A percentile compares a stretch with the other conserved stretches of the same genome.
These are phyloP conservation scores for Pseudozyma thailandica DNA, from an alignment of 1,284 basidiomycete species.

Conservation along the genomic window DNA sequence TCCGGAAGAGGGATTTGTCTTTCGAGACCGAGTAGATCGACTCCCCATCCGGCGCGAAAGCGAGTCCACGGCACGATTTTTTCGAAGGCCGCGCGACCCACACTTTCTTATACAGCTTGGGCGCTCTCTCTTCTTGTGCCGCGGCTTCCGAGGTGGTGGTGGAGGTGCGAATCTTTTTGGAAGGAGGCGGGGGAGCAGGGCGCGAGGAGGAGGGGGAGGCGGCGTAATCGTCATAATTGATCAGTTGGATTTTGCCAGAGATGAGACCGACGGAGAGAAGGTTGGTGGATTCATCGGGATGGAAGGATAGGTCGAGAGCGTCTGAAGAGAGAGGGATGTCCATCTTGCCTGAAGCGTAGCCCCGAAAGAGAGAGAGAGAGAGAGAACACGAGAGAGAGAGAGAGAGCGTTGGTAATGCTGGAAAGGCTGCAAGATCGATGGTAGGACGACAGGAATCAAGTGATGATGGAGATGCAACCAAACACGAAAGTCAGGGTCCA, in stretches of 20 bases:
- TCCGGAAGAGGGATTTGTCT: slow-evolving; percentile 75
- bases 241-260: slow-evolving; percentile 83
- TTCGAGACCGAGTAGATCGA: slow-evolving; percentile 83
- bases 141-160: too few species aligned
- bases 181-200: neutral
- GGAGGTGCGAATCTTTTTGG: slow-evolving; percentile 7
- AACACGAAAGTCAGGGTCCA: neutral
- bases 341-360: too few species aligned
- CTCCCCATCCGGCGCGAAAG: slow-evolving; percentile 32
- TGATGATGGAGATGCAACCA: neutral
- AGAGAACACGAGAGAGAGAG: too few species aligned
- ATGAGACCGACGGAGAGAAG: slow-evolving; percentile 82
- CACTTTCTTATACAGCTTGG: slow-evolving; percentile 40
- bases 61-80: slow-evolving; percentile 59
- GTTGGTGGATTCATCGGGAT: slow-evolving; percentile 74
- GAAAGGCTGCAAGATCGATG: too few species aligned
- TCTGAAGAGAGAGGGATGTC: slow-evolving; percentile 73
- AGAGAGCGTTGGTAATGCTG: too few species aligned
- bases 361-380: too few species aligned
- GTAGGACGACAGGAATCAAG: too few species aligned
- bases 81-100: slow-evolving; percentile 52
- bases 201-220: slow-evolving; percentile 12
- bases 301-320: slow-evolving; percentile 88
- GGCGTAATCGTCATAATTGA: slow-evolving; percentile 71
- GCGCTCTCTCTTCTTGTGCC: neutral